These are phyloP conservation scores for Penicillium sp. DNA, from an alignment of 2,329 filamentous ascomycete species.

Conservation along the genomic window DNA sequence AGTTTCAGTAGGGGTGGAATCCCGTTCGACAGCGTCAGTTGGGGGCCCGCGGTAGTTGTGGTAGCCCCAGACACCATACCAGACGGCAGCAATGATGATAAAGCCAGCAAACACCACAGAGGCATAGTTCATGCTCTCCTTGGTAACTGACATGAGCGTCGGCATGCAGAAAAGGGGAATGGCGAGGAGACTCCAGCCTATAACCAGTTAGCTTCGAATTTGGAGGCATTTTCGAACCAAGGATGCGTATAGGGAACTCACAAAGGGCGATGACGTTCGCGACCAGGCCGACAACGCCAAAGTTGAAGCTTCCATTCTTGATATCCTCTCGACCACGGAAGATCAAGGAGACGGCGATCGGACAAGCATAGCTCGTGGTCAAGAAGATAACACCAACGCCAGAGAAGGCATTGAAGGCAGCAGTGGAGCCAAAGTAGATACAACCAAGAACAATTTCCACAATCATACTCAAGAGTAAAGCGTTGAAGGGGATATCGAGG, in stretches of 20 bases:
- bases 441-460: slow-evolving; percentile 68
- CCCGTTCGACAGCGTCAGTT: slow-evolving; percentile 25
- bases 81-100: slow-evolving; percentile 56
- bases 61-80: slow-evolving; percentile 68
- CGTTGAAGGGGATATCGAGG: slow-evolving; percentile 66
- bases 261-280: slow-evolving; percentile 63
- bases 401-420: slow-evolving; percentile 76
- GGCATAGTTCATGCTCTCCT: slow-evolving; percentile 66
- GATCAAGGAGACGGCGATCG: slow-evolving; percentile 60
- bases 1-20: slow-evolving; percentile 3
- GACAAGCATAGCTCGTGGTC: slow-evolving; percentile 64
- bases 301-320: slow-evolving; percentile 42
- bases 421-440: slow-evolving; percentile 74
- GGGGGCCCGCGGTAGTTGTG: slow-evolving; percentile 49
- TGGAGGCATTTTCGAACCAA: not conserved
- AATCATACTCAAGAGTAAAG: slow-evolving; percentile 61
- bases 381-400: slow-evolving; percentile 75
- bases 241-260: slow-evolving; percentile 40
- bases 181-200: slow-evolving; percentile 61
- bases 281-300: slow-evolving; percentile 59
- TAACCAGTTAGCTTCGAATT: slow-evolving; percentile 6
- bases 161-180: slow-evolving; percentile 63
- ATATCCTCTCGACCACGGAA: slow-evolving; percentile 59
- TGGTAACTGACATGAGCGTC: slow-evolving; percentile 57
- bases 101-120: slow-evolving; percentile 70